phyloP scores from a whole-genome alignment of 768 basidiomycete genomes.

The Sistotremastrum suecicum region DNA sequence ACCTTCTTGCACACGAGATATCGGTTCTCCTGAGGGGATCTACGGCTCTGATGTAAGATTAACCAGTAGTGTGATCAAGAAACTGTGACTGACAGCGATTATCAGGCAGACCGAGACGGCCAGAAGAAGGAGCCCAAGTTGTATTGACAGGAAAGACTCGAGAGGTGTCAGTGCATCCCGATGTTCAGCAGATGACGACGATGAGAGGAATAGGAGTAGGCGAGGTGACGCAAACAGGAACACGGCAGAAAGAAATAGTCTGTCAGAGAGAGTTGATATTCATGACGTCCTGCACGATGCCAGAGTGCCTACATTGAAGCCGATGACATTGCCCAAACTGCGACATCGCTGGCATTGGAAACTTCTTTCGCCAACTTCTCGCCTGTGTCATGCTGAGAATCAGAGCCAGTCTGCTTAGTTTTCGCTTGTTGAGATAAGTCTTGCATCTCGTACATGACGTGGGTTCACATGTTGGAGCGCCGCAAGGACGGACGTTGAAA shows the following conservation, averaged over 20 bases:
- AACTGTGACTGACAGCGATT: slow-evolving; percentile 32
- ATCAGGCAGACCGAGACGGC: slow-evolving; percentile 42
- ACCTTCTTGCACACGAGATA: slow-evolving; percentile 14
- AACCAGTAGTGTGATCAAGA: not conserved
- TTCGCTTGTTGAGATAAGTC: too few relatives aligned
- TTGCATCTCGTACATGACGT: too few relatives aligned
- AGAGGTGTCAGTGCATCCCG: slow-evolving; percentile 42
- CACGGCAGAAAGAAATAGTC: slow-evolving; percentile 20
- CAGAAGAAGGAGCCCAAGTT: slow-evolving; percentile 48
- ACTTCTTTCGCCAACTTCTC: not conserved
- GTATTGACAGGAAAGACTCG: slow-evolving; percentile 54
- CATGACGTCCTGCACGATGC: slow-evolving; percentile 2
- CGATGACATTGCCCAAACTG: slow-evolving; percentile 19
- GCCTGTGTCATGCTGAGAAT: too few relatives aligned
- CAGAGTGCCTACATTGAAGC: slow-evolving; percentile 21
- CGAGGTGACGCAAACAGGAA: slow-evolving; percentile 42
- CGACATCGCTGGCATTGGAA: not conserved
- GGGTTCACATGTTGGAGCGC: too few relatives aligned
- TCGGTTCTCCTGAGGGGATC: slow-evolving; percentile 31
- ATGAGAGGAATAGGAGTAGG: slow-evolving; percentile 52
- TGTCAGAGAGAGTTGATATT: slow-evolving; percentile 16
- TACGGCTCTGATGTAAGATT: slow-evolving; percentile 9
- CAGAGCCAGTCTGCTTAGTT: too few relatives aligned
- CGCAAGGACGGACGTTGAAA: too few relatives aligned
- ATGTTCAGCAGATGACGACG: slow-evolving; percentile 18